Evolutionary conservation across 352 stramenopile genomes (phyloP).

Genomic region (Phytophthora europaea): DNA sequence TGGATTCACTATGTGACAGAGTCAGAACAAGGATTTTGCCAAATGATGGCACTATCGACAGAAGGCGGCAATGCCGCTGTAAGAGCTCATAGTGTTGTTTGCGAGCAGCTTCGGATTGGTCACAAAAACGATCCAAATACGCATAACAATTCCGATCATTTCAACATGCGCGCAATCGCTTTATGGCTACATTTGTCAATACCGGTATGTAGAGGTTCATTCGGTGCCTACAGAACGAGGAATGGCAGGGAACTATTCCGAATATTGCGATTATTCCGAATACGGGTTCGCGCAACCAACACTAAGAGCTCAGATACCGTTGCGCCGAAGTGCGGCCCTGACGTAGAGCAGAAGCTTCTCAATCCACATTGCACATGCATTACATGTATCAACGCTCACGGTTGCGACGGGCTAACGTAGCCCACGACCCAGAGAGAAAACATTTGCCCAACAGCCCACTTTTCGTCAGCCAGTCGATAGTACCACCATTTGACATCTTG

Average conservation of each 20-base stretch:
- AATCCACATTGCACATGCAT: background rate
- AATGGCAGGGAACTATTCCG: no score
- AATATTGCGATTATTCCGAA: no score
- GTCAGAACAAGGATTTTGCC: background rate
- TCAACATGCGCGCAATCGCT: no score
- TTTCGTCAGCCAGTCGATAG: background rate
- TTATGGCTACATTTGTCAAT: no score
- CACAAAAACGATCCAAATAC: no score
- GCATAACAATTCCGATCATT: no score
- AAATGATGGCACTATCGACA: background rate
- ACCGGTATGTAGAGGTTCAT: no score
- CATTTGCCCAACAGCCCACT: background rate
- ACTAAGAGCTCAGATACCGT: background rate
- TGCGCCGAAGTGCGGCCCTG: background rate
- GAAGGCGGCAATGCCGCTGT: background rate
- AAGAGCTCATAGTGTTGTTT: background rate
- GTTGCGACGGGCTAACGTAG: background rate
- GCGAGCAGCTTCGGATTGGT: no score
- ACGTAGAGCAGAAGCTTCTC: background rate
- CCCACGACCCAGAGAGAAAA: background rate
- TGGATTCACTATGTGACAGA: conserved; percentile 23
- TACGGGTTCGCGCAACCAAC: no score
- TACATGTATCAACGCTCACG: background rate
- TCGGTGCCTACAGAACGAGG: no score
- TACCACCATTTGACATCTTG: background rate